Evolutionary conservation across 1,139 yeast species (phyloP).

Genomic region (Saccharomycopsis phalli): DNA sequence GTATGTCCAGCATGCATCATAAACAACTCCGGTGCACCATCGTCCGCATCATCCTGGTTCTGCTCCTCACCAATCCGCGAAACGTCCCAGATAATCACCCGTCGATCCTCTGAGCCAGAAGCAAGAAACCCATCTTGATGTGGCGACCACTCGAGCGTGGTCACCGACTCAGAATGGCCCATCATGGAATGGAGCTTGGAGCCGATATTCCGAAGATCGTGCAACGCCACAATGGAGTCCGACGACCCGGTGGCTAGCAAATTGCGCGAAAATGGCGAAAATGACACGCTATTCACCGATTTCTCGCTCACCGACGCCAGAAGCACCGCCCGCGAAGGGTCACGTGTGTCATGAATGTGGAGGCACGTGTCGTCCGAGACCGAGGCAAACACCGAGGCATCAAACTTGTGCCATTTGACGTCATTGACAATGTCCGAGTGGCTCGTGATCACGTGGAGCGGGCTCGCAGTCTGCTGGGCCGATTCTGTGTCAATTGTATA

Average conservation of each 20-base stretch:
- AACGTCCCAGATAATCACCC: slow-evolving; percentile 69
- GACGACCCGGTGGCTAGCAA: slow-evolving; percentile 61
- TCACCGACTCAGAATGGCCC: slow-evolving; percentile 68
- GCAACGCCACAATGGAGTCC: slow-evolving; percentile 54
- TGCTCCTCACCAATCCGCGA: slow-evolving; percentile 70
- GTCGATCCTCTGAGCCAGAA: slow-evolving; percentile 62
- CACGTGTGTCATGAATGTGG: slow-evolving; percentile 59
- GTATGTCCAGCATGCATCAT: slow-evolving; percentile 90
- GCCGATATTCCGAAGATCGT: slow-evolving; percentile 46
- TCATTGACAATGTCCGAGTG: slow-evolving; percentile 64
- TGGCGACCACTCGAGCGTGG: slow-evolving; percentile 64
- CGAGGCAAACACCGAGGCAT: slow-evolving; percentile 47
- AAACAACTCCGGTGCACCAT: slow-evolving; percentile 71
- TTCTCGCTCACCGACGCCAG: slow-evolving; percentile 30
- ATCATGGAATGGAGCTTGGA: slow-evolving; percentile 55
- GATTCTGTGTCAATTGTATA: slow-evolving; percentile 8
- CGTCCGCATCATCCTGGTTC: slow-evolving; percentile 69
- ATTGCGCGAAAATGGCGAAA: slow-evolving; percentile 52
- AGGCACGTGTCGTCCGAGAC: slow-evolving; percentile 67
- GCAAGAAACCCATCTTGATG: slow-evolving; percentile 65
- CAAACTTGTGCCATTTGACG: slow-evolving; percentile 56
- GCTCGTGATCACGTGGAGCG: slow-evolving; percentile 26
- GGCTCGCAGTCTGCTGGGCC: slow-evolving; percentile 21
- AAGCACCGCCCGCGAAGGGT: slow-evolving; percentile 22
- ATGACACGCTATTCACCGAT: slow-evolving; percentile 52